These are phyloP conservation scores for Plasmodium knowlesi DNA, from an alignment of 169 alveolate genomes.

Conservation along the genomic window DNA sequence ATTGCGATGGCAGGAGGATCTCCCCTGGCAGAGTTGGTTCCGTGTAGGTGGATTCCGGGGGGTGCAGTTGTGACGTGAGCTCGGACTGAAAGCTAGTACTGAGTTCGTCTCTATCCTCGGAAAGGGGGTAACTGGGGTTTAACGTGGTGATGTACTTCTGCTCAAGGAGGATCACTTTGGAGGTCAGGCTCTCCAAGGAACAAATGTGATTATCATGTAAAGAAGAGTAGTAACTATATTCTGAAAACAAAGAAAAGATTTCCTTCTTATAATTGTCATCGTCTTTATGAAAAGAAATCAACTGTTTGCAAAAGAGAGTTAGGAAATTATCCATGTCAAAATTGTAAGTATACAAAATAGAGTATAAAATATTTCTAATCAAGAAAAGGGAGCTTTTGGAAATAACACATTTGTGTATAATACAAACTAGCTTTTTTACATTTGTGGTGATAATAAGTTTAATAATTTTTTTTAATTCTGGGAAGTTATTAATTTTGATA, in stretches of 20 bases:
- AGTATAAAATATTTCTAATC: conserved; percentile 58
- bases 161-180: conserved; percentile 41
- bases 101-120: conserved; percentile 34
- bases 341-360: conserved; percentile 35
- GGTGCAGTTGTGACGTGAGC: not conserved
- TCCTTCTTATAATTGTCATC: conserved; percentile 72
- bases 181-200: conserved; percentile 38
- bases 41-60: not conserved
- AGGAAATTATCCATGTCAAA: conserved; percentile 32
- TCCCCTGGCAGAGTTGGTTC: too few relatives aligned
- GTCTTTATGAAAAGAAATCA: conserved; percentile 20
- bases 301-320: conserved; percentile 47
- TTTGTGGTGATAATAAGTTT: conserved; percentile 46
- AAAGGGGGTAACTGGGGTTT: not conserved
- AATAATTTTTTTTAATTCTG: conserved; percentile 48
- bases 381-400: conserved; percentile 4
- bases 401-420: conserved; percentile 48
- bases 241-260: conserved; percentile 51
- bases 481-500: conserved; percentile 36
- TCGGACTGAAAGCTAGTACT: not conserved
- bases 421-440: conserved; percentile 39
- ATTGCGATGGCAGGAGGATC: not conserved
- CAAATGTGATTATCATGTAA: conserved; percentile 37
- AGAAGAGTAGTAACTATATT: conserved; percentile 22
- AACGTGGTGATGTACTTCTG: conserved; percentile 36